Evolutionary conservation across 306 rosid species (phyloP).

Genomic region (Malus fusca): DNA sequence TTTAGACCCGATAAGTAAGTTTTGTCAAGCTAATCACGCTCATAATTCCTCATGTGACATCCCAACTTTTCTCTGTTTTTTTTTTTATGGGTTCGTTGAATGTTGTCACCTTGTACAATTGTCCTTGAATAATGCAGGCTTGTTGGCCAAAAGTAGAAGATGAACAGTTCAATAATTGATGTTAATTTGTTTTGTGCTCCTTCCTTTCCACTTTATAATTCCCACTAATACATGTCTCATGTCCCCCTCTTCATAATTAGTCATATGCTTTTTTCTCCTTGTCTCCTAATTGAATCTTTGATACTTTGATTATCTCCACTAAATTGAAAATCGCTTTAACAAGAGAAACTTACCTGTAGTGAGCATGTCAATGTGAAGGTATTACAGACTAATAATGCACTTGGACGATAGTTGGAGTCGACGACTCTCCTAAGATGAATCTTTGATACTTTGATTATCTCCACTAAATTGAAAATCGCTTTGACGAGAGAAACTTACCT

Average conservation of each 20-base stretch:
- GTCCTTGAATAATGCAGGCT: not conserved
- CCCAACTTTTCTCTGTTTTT: not conserved
- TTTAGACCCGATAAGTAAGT: slow-evolving; percentile 25
- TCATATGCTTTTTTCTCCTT: slow-evolving; percentile 13
- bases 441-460: slow-evolving; percentile 16
- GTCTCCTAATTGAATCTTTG: slow-evolving; percentile 26
- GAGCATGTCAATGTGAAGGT: too few species aligned
- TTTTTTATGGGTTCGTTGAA: too few species aligned
- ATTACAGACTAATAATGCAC: too few species aligned
- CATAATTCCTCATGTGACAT: slow-evolving; percentile 16
- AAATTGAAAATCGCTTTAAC: too few species aligned
- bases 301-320: slow-evolving; percentile 8
- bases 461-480: not conserved
- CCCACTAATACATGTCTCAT: not conserved
- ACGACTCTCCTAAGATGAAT: too few species aligned
- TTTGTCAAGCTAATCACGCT: slow-evolving; percentile 19
- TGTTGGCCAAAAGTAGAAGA: not conserved
- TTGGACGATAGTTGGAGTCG: too few species aligned
- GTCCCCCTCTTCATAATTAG: not conserved
- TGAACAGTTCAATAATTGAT: not conserved
- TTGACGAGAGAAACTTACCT: too few species aligned
- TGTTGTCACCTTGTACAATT: too few species aligned
- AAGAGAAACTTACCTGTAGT: too few species aligned
- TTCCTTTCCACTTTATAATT: not conserved
- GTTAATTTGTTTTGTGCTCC: not conserved